These are phyloP conservation scores for Colletotrichum chrysophilum DNA, from an alignment of 2,329 filamentous ascomycete genomes.

Conservation along the genomic window DNA sequence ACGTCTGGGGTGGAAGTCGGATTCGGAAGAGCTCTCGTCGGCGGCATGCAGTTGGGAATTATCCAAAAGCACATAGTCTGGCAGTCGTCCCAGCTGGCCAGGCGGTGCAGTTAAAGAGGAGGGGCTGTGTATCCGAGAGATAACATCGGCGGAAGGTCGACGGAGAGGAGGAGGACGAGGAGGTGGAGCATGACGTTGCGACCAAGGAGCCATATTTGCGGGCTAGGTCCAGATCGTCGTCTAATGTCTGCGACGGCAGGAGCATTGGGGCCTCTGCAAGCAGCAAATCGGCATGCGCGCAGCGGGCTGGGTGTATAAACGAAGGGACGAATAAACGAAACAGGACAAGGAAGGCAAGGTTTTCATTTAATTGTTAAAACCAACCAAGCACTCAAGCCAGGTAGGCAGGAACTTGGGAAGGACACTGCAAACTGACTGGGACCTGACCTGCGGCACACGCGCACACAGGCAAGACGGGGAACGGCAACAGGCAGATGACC, in stretches of 20 bases:
- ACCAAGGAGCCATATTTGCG: slow-evolving; percentile 38
- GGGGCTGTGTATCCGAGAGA: slow-evolving; percentile 40
- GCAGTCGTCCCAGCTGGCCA: slow-evolving; percentile 23
- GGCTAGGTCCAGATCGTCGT: slow-evolving; percentile 14
- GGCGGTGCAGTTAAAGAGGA: slow-evolving; percentile 28
- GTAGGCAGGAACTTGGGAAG: not conserved
- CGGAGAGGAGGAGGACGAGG: slow-evolving; percentile 17
- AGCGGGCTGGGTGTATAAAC: not conserved
- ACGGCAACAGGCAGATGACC: not conserved
- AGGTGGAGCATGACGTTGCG: slow-evolving; percentile 25
- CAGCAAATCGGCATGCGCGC: not conserved
- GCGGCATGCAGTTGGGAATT: slow-evolving; percentile 30
- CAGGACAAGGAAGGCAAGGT: not conserved
- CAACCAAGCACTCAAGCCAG: not conserved
- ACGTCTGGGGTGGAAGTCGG: slow-evolving; percentile 38
- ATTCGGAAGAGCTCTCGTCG: slow-evolving; percentile 52
- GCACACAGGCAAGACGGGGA: not conserved
- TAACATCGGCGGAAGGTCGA: slow-evolving; percentile 32
- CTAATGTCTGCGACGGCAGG: slow-evolving; percentile 18
- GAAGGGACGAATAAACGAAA: not conserved
- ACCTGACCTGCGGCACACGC: not conserved
- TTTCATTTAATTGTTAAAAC: not conserved
- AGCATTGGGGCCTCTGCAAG: slow-evolving; percentile 9
- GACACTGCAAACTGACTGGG: not conserved
- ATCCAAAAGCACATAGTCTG: slow-evolving; percentile 27